Evolutionary conservation across 805 yeast genomes (phyloP), one percentile per base, ranked within the genome.

Genomic region (Yamadazyma takamatsuzukensis): DNA sequence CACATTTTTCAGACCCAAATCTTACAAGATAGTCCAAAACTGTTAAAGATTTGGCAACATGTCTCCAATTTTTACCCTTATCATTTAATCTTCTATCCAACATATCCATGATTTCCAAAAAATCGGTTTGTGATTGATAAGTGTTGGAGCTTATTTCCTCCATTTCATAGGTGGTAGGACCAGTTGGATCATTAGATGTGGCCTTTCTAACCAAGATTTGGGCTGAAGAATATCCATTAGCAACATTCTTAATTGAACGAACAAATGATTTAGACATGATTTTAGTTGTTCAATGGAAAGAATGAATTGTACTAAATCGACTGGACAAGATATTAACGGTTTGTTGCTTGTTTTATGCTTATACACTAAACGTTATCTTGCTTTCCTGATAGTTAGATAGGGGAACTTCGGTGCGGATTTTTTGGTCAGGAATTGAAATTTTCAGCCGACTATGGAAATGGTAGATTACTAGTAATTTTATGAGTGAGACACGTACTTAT

Each of bases 51-150:
- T 90, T 93, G 42, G 94, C 89, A 30, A 90, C 89, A 56, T 90
- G 98, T 45, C 96, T 75, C 97, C 97, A 90, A 62, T 90, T 84
- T 57, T 88, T 89, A 40, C 97, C 97, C 66, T 89, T 89, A 54
- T 90, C 97, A 53, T 90, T 90, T 44, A 90, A 65, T 43, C 98
- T 74, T 45, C 87, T 77, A 61, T 90, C 97, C 27, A 90, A 61
- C 81, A 90, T 87, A 52, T 90, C 97, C 94, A 90, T 84, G 29
- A 88, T 78, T 53, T 88, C 95, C 50, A 87, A 70, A 48, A 88
- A 78, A 48, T 86, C 94, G 5, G 81, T 77, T 41, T 62, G 71
- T 51, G 65, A 61, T 45, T 79, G 83, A 53, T 74, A 81, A 1
- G 96, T 84, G 45, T 76, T 70, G 32, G 76, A 71, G 2, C 95